Evolutionary conservation across 2,329 filamentous ascomycete species (phyloP), one percentile per base, ranked within the genome.

Genomic region (Fusarium setosum): DNA sequence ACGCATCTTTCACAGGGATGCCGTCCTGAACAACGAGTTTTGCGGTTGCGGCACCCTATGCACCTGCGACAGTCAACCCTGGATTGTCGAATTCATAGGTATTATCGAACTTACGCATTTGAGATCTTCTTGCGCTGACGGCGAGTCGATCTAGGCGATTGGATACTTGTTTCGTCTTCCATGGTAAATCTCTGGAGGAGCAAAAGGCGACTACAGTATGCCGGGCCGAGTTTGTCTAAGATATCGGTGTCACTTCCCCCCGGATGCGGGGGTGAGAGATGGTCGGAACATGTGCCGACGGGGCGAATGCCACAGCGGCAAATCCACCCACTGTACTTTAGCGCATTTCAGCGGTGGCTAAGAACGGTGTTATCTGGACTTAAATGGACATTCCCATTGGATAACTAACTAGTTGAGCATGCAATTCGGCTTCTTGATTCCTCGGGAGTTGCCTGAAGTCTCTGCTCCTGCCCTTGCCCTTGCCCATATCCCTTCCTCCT

Each of bases 11-110:
- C 65, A 32, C 66, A 69, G 3, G 66, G 59, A 34, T 59, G 37
- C 10, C 49, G 61, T 3, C 65, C 66, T 4, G 66, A 69, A 34
- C 66, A 69, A 12, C 66, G 56, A 38, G 54, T 51, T 48, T 69
- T 69, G 40, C 66, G 61, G 21, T 54, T 69, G 10, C 65, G 67
- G n/a, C 65, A 69, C 20, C 54, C 48, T 15, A 65, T 57, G 9
- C 67, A 69, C 8, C 67, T 69, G 10, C 17, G 13, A 18, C 11
- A 13, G 7, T 7, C 6, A 13, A 37, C 65, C 37, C 5, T 24
- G 17, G 15, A n/a, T n/a, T n/a, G 3, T 32, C 4, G 6, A 17
- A n/a, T 21, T 17, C 4, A 9, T 3, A 13, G 3, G 15, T 29
- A 11, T 5, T 9, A n/a, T 6, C 11, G 5, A 8, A 42, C 57